These are phyloP conservation scores for Boletus eberwhitei DNA, from an alignment of 768 basidiomycete species.

Conservation along the genomic window DNA sequence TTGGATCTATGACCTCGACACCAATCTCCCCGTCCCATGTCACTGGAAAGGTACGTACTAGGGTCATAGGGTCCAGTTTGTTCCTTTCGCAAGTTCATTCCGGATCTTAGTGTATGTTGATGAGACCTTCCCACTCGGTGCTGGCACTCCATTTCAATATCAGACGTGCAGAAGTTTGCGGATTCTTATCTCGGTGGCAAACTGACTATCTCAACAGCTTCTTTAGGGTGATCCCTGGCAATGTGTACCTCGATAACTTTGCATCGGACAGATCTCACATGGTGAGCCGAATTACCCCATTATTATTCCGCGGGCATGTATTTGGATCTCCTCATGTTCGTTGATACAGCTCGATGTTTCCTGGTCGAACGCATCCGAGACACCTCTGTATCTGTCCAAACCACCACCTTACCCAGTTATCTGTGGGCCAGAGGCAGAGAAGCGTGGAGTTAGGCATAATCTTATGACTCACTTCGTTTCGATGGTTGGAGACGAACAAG, in stretches of 20 bases:
- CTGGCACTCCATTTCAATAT: slow-evolving; percentile 32
- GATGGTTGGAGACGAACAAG: slow-evolving; percentile 37
- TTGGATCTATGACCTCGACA: slow-evolving; percentile 76
- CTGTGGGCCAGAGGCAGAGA: slow-evolving; percentile 41
- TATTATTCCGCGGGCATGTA: slow-evolving; percentile 7
- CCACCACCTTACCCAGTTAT: slow-evolving; percentile 52
- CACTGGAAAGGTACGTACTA: slow-evolving; percentile 45
- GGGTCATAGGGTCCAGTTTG: neutral
- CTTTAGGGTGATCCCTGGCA: slow-evolving; percentile 59
- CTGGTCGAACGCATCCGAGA: slow-evolving; percentile 6
- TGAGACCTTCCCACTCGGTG: slow-evolving; percentile 40
- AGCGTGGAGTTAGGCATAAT: slow-evolving; percentile 44
- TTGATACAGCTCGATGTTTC: slow-evolving; percentile 5
- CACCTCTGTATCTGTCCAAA: slow-evolving; percentile 36
- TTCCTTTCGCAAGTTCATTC: slow-evolving; percentile 12
- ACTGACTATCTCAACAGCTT: slow-evolving; percentile 36
- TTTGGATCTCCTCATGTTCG: neutral
- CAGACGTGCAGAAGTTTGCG: slow-evolving; percentile 41
- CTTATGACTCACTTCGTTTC: slow-evolving; percentile 57
- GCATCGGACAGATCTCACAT: slow-evolving; percentile 78
- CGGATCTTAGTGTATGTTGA: slow-evolving; percentile 43
- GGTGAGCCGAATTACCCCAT: slow-evolving; percentile 37
- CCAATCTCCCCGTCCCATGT: slow-evolving; percentile 49
- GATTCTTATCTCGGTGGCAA: slow-evolving; percentile 5
- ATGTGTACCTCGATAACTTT: slow-evolving; percentile 53